Evolutionary conservation across 2,329 filamentous ascomycete species (phyloP).

Genomic region (Verticillium dahliae): DNA sequence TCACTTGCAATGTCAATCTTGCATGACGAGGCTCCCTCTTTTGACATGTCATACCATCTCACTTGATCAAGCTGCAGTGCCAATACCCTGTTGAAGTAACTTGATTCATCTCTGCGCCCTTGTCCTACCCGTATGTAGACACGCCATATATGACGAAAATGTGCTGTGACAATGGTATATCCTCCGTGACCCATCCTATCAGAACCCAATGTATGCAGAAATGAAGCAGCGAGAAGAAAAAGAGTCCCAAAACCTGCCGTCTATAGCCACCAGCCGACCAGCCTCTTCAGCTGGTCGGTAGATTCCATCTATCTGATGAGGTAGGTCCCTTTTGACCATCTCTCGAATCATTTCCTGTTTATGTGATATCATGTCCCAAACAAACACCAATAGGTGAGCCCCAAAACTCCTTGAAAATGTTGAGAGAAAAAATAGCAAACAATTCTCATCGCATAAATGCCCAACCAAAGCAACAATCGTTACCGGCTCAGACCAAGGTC

Average conservation of each 20-base stretch:
- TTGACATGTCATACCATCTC: too few species aligned
- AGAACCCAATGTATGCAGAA: neutral
- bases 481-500: conserved; percentile 19
- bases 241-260: neutral
- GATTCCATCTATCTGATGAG: neutral
- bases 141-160: neutral
- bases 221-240: neutral
- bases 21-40: neutral
- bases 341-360: neutral
- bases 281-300: neutral
- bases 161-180: neutral
- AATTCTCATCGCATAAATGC: neutral
- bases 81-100: too few species aligned
- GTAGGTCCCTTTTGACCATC: neutral
- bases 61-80: too few species aligned
- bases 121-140: neutral
- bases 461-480: neutral
- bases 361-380: neutral
- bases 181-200: neutral
- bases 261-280: neutral
- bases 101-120: neutral
- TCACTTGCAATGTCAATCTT: conserved; percentile 1
- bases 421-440: neutral
- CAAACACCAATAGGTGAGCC: neutral
- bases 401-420: neutral